These are phyloP conservation scores for Barnettozyma californica DNA, from an alignment of 805 yeast genomes.

Conservation along the genomic window DNA sequence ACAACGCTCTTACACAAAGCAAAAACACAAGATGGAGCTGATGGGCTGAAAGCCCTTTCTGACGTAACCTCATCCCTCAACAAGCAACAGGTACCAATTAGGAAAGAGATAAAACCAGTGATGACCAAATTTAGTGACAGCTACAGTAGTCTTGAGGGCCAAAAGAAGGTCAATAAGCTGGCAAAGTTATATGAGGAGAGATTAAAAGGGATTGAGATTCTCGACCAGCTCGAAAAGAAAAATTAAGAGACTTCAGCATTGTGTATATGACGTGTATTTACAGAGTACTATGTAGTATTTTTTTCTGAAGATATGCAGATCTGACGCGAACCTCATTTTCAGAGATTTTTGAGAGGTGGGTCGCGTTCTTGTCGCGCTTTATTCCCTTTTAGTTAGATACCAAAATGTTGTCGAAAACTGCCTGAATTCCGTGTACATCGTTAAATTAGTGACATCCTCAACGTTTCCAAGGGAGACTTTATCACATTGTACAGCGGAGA, in stretches of 20 bases:
- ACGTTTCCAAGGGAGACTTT: background rate
- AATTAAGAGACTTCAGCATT: background rate
- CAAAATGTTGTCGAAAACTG: background rate
- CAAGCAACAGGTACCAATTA: conserved; percentile 9
- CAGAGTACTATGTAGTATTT: no score
- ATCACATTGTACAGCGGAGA: background rate
- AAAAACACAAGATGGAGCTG: conserved; percentile 1
- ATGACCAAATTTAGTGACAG: conserved; percentile 24
- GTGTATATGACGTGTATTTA: background rate
- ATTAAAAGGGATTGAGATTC: conserved; percentile 31
- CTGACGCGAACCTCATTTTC: background rate
- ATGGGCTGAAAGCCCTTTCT: conserved; percentile 13
- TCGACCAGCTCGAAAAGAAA: background rate
- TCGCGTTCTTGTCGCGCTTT: background rate
- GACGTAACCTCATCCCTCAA: conserved; percentile 23
- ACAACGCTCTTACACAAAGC: conserved; percentile 4
- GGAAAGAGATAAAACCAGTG: conserved; percentile 11
- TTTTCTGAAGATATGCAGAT: no score
- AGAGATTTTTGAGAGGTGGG: background rate
- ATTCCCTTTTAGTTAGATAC: background rate
- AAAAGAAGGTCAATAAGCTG: conserved; percentile 53
- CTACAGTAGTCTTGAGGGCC: conserved; percentile 31
- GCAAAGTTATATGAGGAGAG: conserved; percentile 63
- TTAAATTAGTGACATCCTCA: background rate
- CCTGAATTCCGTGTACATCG: background rate